Base-by-base conservation (phyloP, 139 green algal genomes). In the Zygnema cylindricum region DNA sequence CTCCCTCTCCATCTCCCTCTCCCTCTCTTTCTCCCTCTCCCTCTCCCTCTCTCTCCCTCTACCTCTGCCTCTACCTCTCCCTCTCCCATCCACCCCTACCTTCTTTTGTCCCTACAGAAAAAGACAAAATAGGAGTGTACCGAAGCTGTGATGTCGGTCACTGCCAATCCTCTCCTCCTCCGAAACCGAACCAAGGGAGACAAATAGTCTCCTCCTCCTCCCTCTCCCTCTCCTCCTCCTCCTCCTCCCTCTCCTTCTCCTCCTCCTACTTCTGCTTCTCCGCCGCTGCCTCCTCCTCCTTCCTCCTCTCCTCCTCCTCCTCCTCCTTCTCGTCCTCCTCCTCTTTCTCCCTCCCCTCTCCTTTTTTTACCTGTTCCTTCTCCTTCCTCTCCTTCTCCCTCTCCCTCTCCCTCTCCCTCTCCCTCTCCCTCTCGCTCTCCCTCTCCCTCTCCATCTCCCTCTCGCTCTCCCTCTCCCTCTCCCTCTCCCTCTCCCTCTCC, bases 81-180 rank as follows among this genome's bases (percentile, higher is more conserved):
- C n/a, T n/a, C n/a, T n/a, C n/a, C n/a, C n/a, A n/a, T n/a, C n/a
- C n/a, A n/a, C n/a, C n/a, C n/a, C n/a, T n/a, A n/a, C n/a, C n/a
- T n/a, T n/a, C n/a, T n/a, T n/a, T n/a, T n/a, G n/a, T n/a, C n/a
- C n/a, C n/a, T n/a, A n/a, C n/a, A 30, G 57, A 73, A 30, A 73
- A 25, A 73, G 25, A 30, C 57, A 73, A 30, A 30, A 25, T 35
- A 30, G 57, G 30, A 25, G 21, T 16, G 16, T 43, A 79, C 71
- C 36, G 71, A 79, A 16, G 7, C 71, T 11, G 71, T 79, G 71
- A 79, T 79, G 71, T 79, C 71, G 38, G 71, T 79, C 71, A 79
- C 71, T 79, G 71, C 71, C 71, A 79, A 16, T 41, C 71, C 71
- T 16, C 71, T 79, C 16, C 71, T 79, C 16, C 71, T 79, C 7